Percentiles rank a stretch among this genome's conserved stretches.
Conservation (phyloP, 2,329 filamentous ascomycete species). For the Cryphonectria nitschkei region DNA sequence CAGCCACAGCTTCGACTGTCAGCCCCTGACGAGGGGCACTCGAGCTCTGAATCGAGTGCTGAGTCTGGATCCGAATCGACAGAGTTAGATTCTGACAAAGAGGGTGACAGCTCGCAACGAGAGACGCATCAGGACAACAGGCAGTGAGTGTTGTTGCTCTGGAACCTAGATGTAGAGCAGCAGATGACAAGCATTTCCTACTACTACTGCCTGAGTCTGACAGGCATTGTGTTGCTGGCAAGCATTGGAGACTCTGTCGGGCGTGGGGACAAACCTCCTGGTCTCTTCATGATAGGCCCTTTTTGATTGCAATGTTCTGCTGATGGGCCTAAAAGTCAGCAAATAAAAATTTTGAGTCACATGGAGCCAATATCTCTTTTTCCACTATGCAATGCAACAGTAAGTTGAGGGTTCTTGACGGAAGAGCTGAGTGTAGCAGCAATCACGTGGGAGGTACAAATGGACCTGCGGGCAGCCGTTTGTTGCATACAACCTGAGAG, state of each 20-base stretch:
- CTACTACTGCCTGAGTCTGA: neutral
- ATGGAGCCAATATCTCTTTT: neutral
- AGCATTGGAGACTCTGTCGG: slow-evolving; percentile 5
- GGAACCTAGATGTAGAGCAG: neutral
- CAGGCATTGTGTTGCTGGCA: slow-evolving; percentile 1
- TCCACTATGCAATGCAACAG: neutral
- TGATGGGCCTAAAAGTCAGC: slow-evolving; percentile 14
- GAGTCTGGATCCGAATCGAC: neutral
- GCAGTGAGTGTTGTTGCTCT: neutral
- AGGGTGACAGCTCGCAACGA: neutral
- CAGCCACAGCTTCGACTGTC: slow-evolving; percentile 19
- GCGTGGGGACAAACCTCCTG: neutral
- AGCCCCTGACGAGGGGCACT: slow-evolving; percentile 12
- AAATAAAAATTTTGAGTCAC: slow-evolving; percentile 24
- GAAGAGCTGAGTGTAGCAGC: slow-evolving; percentile 23
- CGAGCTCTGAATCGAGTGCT: neutral
- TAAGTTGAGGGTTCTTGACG: neutral
- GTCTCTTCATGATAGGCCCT: neutral
- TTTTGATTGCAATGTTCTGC: slow-evolving; percentile 21
- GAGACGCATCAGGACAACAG: neutral
- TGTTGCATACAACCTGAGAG: slow-evolving; percentile 39
- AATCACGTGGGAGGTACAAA: slow-evolving; percentile 45
- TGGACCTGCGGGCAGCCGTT: slow-evolving; percentile 43
- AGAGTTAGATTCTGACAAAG: neutral
- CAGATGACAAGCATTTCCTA: neutral